Percentiles rank a stretch among this genome's conserved stretches.
phyloP scores from a whole-genome alignment of 106 monocot species.

The Phalaenopsis equestris region DNA sequence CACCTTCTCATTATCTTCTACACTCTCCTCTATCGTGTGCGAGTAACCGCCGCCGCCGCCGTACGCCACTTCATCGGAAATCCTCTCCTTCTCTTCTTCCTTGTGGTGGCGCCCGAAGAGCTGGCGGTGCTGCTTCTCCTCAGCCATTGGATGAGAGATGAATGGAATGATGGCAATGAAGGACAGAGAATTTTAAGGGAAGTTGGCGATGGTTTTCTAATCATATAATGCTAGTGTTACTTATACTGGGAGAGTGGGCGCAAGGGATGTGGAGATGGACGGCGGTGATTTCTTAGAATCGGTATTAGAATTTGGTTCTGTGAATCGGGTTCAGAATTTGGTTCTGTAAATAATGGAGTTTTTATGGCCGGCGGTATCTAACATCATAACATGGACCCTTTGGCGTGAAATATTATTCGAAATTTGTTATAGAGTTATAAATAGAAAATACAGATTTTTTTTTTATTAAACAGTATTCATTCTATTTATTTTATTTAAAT shows the following conservation, averaged over 20 bases:
- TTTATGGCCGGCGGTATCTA: too few relatives aligned
- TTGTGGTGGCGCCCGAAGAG: neutral
- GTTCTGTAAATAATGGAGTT: too few relatives aligned
- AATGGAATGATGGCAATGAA: neutral
- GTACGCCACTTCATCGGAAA: neutral
- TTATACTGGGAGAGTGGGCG: neutral
- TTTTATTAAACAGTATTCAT: too few relatives aligned
- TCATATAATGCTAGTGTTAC: neutral
- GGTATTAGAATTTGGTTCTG: too few relatives aligned
- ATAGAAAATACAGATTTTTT: too few relatives aligned
- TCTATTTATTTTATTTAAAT: too few relatives aligned
- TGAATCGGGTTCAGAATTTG: too few relatives aligned
- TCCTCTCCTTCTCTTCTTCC: neutral
- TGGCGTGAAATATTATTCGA: too few relatives aligned
- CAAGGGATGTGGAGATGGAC: neutral
- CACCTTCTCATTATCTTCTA: conserved; percentile 23
- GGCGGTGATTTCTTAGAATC: neutral
- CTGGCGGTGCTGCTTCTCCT: conserved; percentile 3
- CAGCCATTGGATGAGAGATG: neutral
- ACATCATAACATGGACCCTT: too few relatives aligned
- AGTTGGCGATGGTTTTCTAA: neutral
- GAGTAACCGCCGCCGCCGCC: neutral
- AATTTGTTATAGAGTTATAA: too few relatives aligned
- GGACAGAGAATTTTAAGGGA: neutral
- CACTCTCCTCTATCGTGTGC: neutral